Conservation (phyloP, 805 yeast species). For the Ogataea populi-albae region DNA sequence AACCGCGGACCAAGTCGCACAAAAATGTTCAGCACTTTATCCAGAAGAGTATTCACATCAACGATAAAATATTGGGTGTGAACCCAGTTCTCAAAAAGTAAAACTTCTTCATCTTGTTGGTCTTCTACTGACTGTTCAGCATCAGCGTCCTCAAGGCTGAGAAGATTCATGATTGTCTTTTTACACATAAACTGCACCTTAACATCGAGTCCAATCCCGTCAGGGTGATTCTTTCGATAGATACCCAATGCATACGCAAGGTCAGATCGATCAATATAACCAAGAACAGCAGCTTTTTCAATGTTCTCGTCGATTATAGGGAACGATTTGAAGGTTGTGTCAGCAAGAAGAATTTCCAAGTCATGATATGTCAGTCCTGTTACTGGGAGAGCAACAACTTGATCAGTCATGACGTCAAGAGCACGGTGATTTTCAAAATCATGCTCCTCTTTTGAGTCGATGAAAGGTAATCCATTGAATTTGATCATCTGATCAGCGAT, state of each 20-base stretch:
- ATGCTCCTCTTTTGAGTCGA: constrained; percentile 70
- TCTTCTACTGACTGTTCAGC: constrained; percentile 4
- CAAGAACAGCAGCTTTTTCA: constrained; percentile 39
- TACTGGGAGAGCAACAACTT: constrained; percentile 38
- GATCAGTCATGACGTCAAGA: constrained; percentile 60
- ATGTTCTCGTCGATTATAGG: constrained; percentile 48
- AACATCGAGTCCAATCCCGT: constrained; percentile 4
- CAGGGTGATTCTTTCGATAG: constrained; percentile 15
- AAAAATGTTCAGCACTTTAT: constrained; percentile 64
- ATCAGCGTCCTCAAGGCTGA: constrained; percentile 1
- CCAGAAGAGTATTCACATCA: constrained; percentile 51
- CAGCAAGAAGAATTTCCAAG: constrained; percentile 33
- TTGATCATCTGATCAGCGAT: constrained; percentile 94
- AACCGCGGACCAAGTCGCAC: constrained; percentile 76
- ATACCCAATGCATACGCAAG: constrained; percentile 30
- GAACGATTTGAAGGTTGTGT: constrained; percentile 43
- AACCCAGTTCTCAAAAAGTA: constrained; percentile 34
- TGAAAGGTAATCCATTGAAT: constrained; percentile 82
- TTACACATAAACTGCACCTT: constrained; percentile 17
- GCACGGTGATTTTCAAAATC: constrained; percentile 47
- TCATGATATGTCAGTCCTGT: constrained; percentile 34
- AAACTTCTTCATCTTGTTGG: constrained; percentile 6
- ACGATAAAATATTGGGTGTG: constrained; percentile 64
- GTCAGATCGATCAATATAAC: constrained; percentile 45
- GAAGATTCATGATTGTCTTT: constrained; percentile 4